Evolutionary conservation across 352 stramenopile species (phyloP).

Genomic region (Peronospora destructor): DNA sequence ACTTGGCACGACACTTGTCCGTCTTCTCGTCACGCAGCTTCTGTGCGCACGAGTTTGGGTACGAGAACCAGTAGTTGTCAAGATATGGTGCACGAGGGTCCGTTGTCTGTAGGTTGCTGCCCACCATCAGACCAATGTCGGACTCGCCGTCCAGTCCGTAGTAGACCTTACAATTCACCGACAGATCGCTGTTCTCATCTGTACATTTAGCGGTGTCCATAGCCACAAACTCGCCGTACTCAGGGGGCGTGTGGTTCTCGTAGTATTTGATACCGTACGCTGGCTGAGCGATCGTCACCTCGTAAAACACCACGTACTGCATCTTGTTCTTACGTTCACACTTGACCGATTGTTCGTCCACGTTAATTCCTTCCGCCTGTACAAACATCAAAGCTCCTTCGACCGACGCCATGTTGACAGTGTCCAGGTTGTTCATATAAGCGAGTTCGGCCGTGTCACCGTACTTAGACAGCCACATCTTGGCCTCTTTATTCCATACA

Average conservation of each 20-base stretch:
- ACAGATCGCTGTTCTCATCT: slow-evolving; percentile 24
- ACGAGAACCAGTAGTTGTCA: slow-evolving; percentile 80
- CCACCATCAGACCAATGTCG: slow-evolving; percentile 49
- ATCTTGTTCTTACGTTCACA: slow-evolving; percentile 58
- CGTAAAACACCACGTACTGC: slow-evolving; percentile 60
- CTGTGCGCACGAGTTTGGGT: slow-evolving; percentile 61
- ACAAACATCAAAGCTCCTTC: slow-evolving; percentile 64
- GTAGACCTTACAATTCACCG: slow-evolving; percentile 52
- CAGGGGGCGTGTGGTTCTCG: slow-evolving; percentile 28
- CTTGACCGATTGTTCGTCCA: slow-evolving; percentile 34
- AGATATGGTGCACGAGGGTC: slow-evolving; percentile 62
- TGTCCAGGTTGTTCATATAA: slow-evolving; percentile 45
- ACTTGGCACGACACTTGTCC: slow-evolving; percentile 28
- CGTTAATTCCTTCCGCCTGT: slow-evolving; percentile 60
- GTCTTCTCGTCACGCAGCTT: slow-evolving; percentile 41
- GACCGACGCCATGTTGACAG: slow-evolving; percentile 48
- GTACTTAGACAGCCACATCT: slow-evolving; percentile 38
- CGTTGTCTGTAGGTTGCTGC: slow-evolving; percentile 35
- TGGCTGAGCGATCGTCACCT: slow-evolving; percentile 56
- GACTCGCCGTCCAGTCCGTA: slow-evolving; percentile 34
- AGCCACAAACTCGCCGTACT: slow-evolving; percentile 54
- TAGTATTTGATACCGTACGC: slow-evolving; percentile 47
- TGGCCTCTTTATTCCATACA: slow-evolving; percentile 28
- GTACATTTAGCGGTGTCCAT: slow-evolving; percentile 67
- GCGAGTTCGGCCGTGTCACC: slow-evolving; percentile 29